Base-by-base conservation (phyloP, 306 rosid genomes). In the Mimosa pudica region DNA sequence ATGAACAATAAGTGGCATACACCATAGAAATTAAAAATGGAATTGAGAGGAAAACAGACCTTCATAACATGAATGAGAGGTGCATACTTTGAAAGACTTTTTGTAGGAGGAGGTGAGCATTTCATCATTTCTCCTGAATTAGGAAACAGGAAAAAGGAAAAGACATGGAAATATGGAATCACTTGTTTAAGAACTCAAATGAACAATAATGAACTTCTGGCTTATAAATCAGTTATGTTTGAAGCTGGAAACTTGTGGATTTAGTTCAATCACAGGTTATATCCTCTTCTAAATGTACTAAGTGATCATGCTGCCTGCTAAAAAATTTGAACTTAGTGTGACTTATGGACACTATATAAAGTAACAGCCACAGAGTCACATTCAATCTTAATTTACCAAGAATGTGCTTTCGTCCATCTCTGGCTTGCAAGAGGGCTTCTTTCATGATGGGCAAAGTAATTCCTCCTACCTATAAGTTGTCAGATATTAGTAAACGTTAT, bases 31-130 rank as follows among this genome's bases (percentile, higher is more conserved):
- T 5, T 55, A 0, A 35, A 49, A 57, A 74, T 30, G 20, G 12
- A 20, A 60, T 60, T 68, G 49, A 20, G 77, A 66, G 51, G 68
- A 8, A 10, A 74, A 74, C 95, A 87, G 73, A 95, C 98, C 98
- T 95, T 95, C 96, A 95, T 95, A 67, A 95, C 46, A 82, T 87
- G 96, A 85, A 95, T 95, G 84, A 95, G 58, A 75, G 98, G 98
- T 41, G 98, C 98, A 85, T 87, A 80, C 74, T 79, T 82, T 33
- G 98, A 95, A 80, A 95, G 92, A 52, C 51, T 82, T 85, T 90
- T 90, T 38, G 88, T 85, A 60, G 98, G 98, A 30, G 94, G 87
- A 75, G 98, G 97, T 55, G 82, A 89, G 84, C 88, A 81, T 70
- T 92, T 92, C 88, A 85, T 83, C 98, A 95, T 93, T 84, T 88